Percentiles rank a stretch among this genome's conserved stretches.
Conservation (phyloP, 2,329 filamentous ascomycete species). For the Fusarium brevicatenulatum region DNA sequence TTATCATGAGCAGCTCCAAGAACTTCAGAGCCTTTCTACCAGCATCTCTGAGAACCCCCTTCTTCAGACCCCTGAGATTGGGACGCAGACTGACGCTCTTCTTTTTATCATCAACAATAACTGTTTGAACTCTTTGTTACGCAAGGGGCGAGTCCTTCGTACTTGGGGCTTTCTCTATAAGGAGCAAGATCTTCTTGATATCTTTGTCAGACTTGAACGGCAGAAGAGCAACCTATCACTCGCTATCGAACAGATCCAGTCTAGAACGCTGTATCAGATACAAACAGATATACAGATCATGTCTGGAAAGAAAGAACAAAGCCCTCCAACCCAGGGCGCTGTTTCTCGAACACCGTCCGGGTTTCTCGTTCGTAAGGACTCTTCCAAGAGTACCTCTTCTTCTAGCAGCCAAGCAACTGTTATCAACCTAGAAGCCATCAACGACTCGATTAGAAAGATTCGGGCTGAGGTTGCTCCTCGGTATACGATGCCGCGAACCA, state of each 20-base stretch:
- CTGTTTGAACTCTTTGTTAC: neutral
- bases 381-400: neutral
- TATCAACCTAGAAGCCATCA: neutral
- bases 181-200: constrained; percentile 31
- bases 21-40: constrained; percentile 30
- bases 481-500: no score
- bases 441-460: no score
- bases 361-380: neutral
- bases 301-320: neutral
- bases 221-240: constrained; percentile 32
- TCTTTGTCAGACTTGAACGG: constrained; percentile 25
- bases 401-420: neutral
- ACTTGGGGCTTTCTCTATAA: neutral
- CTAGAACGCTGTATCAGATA: constrained; percentile 52
- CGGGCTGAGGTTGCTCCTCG: no score
- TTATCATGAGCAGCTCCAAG: constrained; percentile 38
- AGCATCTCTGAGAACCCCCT: constrained; percentile 36
- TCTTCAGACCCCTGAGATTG: constrained; percentile 38
- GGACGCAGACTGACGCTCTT: constrained; percentile 15
- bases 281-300: constrained; percentile 7
- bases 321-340: neutral
- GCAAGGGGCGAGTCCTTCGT: neutral
- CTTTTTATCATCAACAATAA: constrained; percentile 25
- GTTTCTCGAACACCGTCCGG: neutral
- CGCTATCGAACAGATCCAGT: constrained; percentile 41